Percentiles rank a stretch among this genome's conserved stretches.
These are phyloP conservation scores for Friedmanniomyces simplex DNA, from an alignment of 495 filamentous ascomycete genomes.

Conservation along the genomic window DNA sequence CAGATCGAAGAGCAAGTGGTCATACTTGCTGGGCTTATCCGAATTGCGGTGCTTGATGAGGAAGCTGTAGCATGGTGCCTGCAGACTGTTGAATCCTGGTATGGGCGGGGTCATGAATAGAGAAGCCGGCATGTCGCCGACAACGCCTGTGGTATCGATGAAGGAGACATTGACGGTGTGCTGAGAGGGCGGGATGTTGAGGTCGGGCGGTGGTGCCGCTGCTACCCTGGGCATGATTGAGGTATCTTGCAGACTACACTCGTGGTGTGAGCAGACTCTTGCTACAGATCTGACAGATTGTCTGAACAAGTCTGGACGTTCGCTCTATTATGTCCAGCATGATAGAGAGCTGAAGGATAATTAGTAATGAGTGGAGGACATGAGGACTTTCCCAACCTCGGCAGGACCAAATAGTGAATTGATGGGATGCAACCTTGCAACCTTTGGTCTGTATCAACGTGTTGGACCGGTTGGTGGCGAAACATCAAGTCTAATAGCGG, in stretches of 20 bases:
- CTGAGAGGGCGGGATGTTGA: constrained; percentile 39
- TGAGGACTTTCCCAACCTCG: no score
- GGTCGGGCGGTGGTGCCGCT: constrained; percentile 26
- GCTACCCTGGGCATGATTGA: background rate
- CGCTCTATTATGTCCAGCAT: background rate
- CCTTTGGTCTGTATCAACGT: no score
- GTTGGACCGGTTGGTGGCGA: no score
- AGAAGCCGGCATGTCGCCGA: constrained; percentile 27
- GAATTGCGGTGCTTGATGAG: constrained; percentile 42
- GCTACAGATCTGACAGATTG: background rate
- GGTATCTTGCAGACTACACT: background rate
- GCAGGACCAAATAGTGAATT: no score
- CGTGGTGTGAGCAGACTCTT: background rate
- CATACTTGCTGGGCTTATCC: constrained; percentile 30
- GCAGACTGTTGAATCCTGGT: constrained; percentile 23
- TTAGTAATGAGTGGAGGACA: no score
- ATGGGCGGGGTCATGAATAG: constrained; percentile 24
- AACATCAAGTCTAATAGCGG: no score
- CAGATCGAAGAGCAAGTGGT: constrained; percentile 45
- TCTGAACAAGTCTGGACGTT: background rate
- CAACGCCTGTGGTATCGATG: constrained; percentile 39
- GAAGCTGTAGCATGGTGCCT: constrained; percentile 41
- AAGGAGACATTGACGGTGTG: constrained; percentile 44
- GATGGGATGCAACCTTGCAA: no score
- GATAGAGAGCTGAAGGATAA: no score